Evolutionary conservation across 768 basidiomycete species (phyloP), one percentile per base, ranked within the genome.

Genomic region (Mycena vulgaris): DNA sequence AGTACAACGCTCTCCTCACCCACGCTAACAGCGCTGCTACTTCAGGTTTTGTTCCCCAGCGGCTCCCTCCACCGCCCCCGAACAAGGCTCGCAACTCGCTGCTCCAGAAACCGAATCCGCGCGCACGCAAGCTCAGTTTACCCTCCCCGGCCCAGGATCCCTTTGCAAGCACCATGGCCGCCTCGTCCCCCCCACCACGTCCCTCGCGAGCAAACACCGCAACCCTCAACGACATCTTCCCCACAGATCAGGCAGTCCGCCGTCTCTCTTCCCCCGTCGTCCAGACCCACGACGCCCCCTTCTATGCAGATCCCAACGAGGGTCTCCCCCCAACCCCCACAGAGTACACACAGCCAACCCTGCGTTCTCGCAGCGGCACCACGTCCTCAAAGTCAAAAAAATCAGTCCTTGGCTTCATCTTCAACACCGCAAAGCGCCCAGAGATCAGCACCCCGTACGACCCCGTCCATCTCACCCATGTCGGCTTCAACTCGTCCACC

Each of bases 381-480:
- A 77, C 83, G 4, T 78, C 81, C 13, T 71, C 73, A 53, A 89
- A 88, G 80, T 68, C 82, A 37, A 88, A 87, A 83, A 93, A 92
- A 81, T 90, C 93, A 70, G 89, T 94, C 78, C 87, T 95, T 76
- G 88, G 92, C 45, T 91, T 94, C 78, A 91, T 95, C 75, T 91
- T 95, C 80, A 91, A 88, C 78, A 85, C 89, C 64, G 87, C 88
- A 42, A 95, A 94, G 81, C 89, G 93, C 16, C 90, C 89, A 17
- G 96, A 97, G 82, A 99, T 99, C 85, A 96, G 95, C 79, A 97
- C 96, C 0, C 98, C 98, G 0, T 99, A 97, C 80, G 98, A 99
- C 82, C 98, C 98, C 35, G 97, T 99, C 42, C 97, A 99, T 84
- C 93, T 99, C 77, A 99, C 98, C 3, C 98, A 99, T 79, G 98